A percentile compares a stretch with the other conserved stretches of the same genome.
These are phyloP conservation scores for Actinomortierella ambigua DNA, from an alignment of 371 early-diverging fungal species.

Conservation along the genomic window DNA sequence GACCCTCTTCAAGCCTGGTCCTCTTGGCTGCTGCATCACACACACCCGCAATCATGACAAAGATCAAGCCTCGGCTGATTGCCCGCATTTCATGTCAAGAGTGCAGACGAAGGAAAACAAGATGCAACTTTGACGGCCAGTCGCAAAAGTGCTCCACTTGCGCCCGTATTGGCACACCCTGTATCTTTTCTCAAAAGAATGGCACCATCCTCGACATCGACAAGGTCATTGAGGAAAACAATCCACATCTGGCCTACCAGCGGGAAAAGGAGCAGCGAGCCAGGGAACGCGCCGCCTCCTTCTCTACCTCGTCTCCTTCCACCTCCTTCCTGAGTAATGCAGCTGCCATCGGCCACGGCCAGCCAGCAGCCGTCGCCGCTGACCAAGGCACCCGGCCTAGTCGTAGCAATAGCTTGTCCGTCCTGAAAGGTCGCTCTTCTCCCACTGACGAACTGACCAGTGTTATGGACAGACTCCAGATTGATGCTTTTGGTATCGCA, in stretches of 20 bases:
- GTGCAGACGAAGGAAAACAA: conserved; percentile 42
- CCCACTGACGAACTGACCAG: conserved; percentile 33
- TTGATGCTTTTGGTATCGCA: conserved; percentile 46
- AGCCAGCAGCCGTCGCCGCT: too few relatives aligned
- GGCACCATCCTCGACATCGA: conserved; percentile 44
- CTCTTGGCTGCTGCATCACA: not conserved
- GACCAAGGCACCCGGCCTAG: too few relatives aligned
- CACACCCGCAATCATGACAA: conserved; percentile 24
- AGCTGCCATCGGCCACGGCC: too few relatives aligned
- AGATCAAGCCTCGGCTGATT: conserved; percentile 46
- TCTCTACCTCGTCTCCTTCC: conserved; percentile 15
- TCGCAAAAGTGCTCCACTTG: conserved; percentile 44
- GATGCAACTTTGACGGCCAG: conserved; percentile 46
- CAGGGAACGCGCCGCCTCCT: conserved; percentile 18
- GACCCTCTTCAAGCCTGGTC: not conserved
- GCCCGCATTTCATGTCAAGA: conserved; percentile 48
- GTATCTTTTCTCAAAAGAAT: conserved; percentile 46
- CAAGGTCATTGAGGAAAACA: conserved; percentile 48
- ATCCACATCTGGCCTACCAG: conserved; percentile 40
- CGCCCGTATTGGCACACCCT: conserved; percentile 38
- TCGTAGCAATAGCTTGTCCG: too few relatives aligned
- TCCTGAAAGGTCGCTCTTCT: conserved; percentile 4
- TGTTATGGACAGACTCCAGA: conserved; percentile 42
- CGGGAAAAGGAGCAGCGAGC: conserved; percentile 38
- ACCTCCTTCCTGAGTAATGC: conserved; percentile 16